These are phyloP conservation scores for Penicillium crystallinum DNA, from an alignment of 495 filamentous ascomycete species.

Conservation along the genomic window DNA sequence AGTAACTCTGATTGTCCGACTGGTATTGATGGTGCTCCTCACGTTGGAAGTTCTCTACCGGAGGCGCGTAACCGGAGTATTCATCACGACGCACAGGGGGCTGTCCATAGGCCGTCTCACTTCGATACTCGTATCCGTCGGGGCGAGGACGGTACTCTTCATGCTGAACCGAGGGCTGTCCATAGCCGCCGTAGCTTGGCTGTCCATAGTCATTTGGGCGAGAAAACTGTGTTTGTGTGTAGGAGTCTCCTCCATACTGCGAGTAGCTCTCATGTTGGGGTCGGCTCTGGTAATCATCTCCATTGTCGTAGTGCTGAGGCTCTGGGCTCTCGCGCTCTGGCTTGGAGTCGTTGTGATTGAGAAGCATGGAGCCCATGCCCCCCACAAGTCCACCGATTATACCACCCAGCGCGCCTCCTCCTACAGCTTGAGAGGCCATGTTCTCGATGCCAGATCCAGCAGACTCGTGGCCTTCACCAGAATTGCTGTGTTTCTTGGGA, in stretches of 20 bases:
- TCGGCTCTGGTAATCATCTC: slow-evolving; percentile 18
- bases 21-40: slow-evolving; percentile 29
- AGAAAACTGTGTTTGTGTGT: slow-evolving; percentile 1
- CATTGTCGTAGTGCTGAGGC: slow-evolving; percentile 31
- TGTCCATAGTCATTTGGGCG: slow-evolving; percentile 5
- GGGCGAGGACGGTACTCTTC: slow-evolving; percentile 5
- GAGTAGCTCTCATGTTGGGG: slow-evolving; percentile 32
- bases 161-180: slow-evolving; percentile 4
- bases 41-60: slow-evolving; percentile 10
- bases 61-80: slow-evolving; percentile 7
- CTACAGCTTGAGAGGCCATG: slow-evolving; percentile 39
- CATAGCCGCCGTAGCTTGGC: slow-evolving; percentile 5
- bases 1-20: slow-evolving; percentile 21
- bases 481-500: slow-evolving; percentile 36
- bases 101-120: slow-evolving; percentile 5
- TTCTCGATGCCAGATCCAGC: slow-evolving; percentile 31
- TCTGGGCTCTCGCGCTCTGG: slow-evolving; percentile 26
- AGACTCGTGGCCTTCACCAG: slow-evolving; percentile 19
- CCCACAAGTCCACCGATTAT: slow-evolving; percentile 48
- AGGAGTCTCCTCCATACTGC: slow-evolving; percentile 32
- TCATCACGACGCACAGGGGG: slow-evolving; percentile 8
- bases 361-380: slow-evolving; percentile 41
- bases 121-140: slow-evolving; percentile 11
- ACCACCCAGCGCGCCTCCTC: slow-evolving; percentile 47
- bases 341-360: slow-evolving; percentile 28